Evolutionary conservation across 2,329 filamentous ascomycete species (phyloP), one percentile per base, ranked within the genome.

Genomic region (Ilyonectria destructans): DNA sequence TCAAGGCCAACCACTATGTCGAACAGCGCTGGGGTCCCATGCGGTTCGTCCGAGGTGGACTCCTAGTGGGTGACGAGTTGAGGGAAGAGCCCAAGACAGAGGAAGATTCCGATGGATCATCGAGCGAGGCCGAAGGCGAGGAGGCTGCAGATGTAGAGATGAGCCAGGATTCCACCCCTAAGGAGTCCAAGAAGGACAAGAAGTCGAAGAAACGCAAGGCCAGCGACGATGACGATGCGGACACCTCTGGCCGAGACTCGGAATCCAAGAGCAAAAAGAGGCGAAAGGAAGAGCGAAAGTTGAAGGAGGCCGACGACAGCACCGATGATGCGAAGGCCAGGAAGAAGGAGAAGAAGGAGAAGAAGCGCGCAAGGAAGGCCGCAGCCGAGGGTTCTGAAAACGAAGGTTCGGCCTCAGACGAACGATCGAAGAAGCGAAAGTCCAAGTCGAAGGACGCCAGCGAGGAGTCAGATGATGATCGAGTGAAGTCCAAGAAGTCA

Each of bases 41-140:
- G 86, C 89, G 91, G 56, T 99, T 99, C 80, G 92, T 99, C 26
- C 90, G 87, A 66, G 96, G 94, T n/a, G 96, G 96, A 0, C 87
- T 95, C 64, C 79, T 89, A 35, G 84, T 90, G 26, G 88, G 88
- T 37, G 87, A 90, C 69, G 84, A 89, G 74, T 85, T 89, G 57
- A 82, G 87, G 74, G 84, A 75, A 26, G 71, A 77, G 31, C 29
- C 62, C n/a, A 74, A 78, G 49, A 74, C 76, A 9, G 70, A 73
- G 7, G 69, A 72, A 3, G 69, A 61, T 9, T 51, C 35, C 62
- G 33, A 67, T 49, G 65, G 68, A 21, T 56, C 65, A 52, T 35
- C 48, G 43, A 68, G 40, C 48, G 55, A 71, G 29, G 29, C 66
- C 15, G 58, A 67, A 10, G 63, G 60, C 4, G 56, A 62, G 29